A percentile compares a stretch with the other conserved stretches of the same genome.
Evolutionary conservation across 2,329 filamentous ascomycete genomes (phyloP).

Genomic region (Trichoderma koningii): DNA sequence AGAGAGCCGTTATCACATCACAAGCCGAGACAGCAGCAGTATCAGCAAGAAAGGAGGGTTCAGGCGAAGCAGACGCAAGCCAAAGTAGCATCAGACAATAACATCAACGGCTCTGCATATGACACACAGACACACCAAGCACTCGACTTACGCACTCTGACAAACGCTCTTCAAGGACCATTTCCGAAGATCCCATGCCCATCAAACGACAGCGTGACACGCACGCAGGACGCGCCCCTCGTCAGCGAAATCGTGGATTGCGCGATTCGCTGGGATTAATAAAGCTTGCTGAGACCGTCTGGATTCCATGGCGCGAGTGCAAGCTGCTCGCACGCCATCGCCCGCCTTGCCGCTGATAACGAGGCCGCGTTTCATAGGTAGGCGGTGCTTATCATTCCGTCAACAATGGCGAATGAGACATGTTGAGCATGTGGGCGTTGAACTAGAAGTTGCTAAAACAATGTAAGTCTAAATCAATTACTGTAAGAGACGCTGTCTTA

Average conservation of each 20-base stretch:
- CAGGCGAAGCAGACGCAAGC: too few species aligned
- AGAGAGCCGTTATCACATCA: conserved; percentile 9
- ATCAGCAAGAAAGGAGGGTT: not conserved
- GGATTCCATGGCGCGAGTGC: conserved; percentile 25
- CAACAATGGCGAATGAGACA: not conserved
- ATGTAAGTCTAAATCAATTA: too few species aligned
- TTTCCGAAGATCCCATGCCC: conserved; percentile 14
- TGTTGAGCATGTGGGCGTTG: not conserved
- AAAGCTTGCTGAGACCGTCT: not conserved
- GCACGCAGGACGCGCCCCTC: conserved; percentile 26
- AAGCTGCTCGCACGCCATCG: conserved; percentile 27
- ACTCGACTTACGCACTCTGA: not conserved
- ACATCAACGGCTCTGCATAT: too few species aligned
- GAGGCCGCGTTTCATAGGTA: not conserved
- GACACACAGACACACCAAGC: not conserved
- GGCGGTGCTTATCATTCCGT: not conserved
- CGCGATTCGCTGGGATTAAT: conserved; percentile 26
- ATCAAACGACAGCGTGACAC: conserved; percentile 19
- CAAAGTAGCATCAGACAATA: too few species aligned
- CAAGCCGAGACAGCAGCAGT: not conserved
- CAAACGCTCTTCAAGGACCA: too few species aligned
- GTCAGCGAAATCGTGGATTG: conserved; percentile 26
- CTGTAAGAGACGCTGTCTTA: not conserved
- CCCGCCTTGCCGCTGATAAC: not conserved
- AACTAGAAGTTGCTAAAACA: too few species aligned